Base-by-base conservation (phyloP, 352 stramenopile species). In the Pythium folliculosum region DNA sequence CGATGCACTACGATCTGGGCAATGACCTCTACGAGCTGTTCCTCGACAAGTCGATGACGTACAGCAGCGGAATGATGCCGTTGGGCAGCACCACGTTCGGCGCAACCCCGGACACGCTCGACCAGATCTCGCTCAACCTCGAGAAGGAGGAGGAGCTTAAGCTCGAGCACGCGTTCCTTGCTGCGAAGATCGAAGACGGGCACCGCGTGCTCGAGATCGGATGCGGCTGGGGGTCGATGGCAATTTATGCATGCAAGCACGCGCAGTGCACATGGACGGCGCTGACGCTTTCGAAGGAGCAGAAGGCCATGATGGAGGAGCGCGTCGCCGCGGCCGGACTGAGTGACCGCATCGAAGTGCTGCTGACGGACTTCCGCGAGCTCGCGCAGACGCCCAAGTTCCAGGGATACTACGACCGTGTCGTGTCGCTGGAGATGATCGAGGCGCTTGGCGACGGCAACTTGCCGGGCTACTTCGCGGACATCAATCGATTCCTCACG, bases 341-440 rank as follows among this genome's bases (percentile, higher is more conserved):
- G 16, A 59, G 63, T 27, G 70, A 77, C 48, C 69, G 69, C 38
- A 66, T 72, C 32, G 59, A 70, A 25, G 69, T 77, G 27, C 45
- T 69, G 45, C 65, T 72, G 14, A 73, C 70, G 1, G 61, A 77
- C 62, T 72, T 73, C 40, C 61, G 69, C 40, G 70, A 72, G 48
- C 65, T 72, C 5, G 70, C 71, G 27, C 62, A 66, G 44, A 63
- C 56, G 44, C 21, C 66, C 9, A 52, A 40, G 43, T 64, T 61
- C 60, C 55, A 37, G 6, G 60, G 43, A 25, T 60, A 35, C 17
- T 72, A 56, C 47, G 66, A 72, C 27, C 66, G 66, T 19, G 60
- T 72, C 22, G 66, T 72, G n/a, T 72, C 70, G n/a, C 56, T 73
- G n/a, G 70, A 77, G 63, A 73, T 77, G 70, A 77, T 77, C 52